Conservation (phyloP, 129 eudicot species). For the Lonicera japonica region DNA sequence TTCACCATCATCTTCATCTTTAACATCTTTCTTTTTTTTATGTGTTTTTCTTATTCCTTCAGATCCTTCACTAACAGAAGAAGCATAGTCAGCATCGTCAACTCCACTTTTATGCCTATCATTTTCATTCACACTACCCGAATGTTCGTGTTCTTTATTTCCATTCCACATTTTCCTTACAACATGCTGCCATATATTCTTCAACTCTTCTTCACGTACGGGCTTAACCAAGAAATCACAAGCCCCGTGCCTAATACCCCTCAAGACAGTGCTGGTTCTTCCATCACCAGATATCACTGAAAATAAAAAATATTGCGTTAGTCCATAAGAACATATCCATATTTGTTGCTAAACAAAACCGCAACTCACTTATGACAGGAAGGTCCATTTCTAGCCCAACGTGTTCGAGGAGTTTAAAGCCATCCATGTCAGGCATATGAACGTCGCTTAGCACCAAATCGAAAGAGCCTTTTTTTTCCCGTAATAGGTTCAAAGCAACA, state of each 20-base stretch:
- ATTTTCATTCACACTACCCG: slow-evolving; percentile 57
- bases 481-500: slow-evolving; percentile 54
- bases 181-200: slow-evolving; percentile 89
- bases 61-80: slow-evolving; percentile 58
- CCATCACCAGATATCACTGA: slow-evolving; percentile 90
- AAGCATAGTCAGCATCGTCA: slow-evolving; percentile 62
- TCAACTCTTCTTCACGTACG: slow-evolving; percentile 63
- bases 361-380: slow-evolving; percentile 68
- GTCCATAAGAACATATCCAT: not conserved
- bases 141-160: slow-evolving; percentile 52
- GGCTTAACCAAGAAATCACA: slow-evolving; percentile 81
- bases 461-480: slow-evolving; percentile 53
- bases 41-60: slow-evolving; percentile 46
- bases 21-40: slow-evolving; percentile 54
- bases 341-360: not conserved
- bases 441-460: slow-evolving; percentile 74
- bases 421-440: slow-evolving; percentile 88
- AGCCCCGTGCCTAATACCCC: slow-evolving; percentile 77
- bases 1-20: slow-evolving; percentile 64
- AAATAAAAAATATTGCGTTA: slow-evolving; percentile 6
- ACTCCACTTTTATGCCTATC: slow-evolving; percentile 42
- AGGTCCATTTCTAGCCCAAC: slow-evolving; percentile 83
- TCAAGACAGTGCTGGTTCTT: slow-evolving; percentile 57
- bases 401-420: slow-evolving; percentile 72
- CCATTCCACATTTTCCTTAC: slow-evolving; percentile 55